Evolutionary conservation across 352 stramenopile genomes (phyloP), one percentile per base, ranked within the genome.

Genomic region (Phytophthora pinifolia): DNA sequence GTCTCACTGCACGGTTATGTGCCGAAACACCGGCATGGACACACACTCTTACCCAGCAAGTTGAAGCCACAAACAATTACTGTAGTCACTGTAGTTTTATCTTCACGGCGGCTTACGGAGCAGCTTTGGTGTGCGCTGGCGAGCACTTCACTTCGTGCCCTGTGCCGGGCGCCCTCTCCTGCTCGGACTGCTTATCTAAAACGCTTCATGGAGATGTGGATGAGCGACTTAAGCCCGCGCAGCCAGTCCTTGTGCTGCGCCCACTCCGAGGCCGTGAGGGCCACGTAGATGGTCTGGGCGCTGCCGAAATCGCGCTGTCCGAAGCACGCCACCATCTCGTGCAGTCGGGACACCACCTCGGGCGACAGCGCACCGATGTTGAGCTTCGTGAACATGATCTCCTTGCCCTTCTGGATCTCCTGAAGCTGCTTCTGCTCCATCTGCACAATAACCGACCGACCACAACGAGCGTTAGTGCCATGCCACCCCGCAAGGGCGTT

Each of bases 191-290:
- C 63, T 86, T 89, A 92, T 86, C 81, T 86, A 86, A 92, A 90
- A 37, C 83, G 82, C 78, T 95, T 95, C 70, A 91, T 88, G 43
- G 81, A 93, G 49, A 99, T 94, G 65, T 98, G 93, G 65, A 98
- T 91, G 60, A 98, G 79, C 64, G 91, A 94, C 69, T 99, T 99
- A 69, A 98, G 80, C 12, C 94, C 95, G 67, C 97, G 97, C 56
- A 98, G 85, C 95, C 95, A 99, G 83, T 98, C 96, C 77, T 98
- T 98, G 83, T 99, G 94, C 52, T 96, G 87, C 58, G 87, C 82
- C 96, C 96, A 99, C 51, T 98, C 89, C 46, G 84, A 95, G 45
- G 86, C 94, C 22, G 96, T 96, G 20, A 98, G 72, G 32, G 69
- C 76, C 48, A 95, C 96, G 60, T 98, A 88, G 44, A 98, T 89